phyloP scores from a whole-genome alignment of 2,329 filamentous ascomycete species.

The Pseudogymnoascus sp. region DNA sequence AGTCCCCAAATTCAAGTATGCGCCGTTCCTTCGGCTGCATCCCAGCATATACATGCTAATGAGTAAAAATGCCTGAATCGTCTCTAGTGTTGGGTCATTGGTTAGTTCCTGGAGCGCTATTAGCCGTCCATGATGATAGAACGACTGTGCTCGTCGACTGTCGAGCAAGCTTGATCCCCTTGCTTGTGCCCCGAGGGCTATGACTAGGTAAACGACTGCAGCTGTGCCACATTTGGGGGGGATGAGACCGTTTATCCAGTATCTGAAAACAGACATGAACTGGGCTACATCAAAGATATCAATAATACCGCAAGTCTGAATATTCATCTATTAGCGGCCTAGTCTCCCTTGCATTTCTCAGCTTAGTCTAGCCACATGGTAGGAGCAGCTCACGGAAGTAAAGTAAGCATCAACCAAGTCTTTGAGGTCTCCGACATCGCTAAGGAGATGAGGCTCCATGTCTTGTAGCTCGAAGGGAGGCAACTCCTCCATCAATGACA shows the following conservation, averaged over 20 bases:
- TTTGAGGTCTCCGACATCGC: slow-evolving; percentile 8
- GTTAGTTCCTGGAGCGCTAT: slow-evolving; percentile 29
- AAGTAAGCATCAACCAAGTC: slow-evolving; percentile 9
- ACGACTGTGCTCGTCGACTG: slow-evolving; percentile 25
- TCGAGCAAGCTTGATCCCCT: slow-evolving; percentile 28
- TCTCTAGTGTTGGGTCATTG: slow-evolving; percentile 31
- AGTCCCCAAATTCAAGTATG: slow-evolving; percentile 34
- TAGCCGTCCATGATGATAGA: slow-evolving; percentile 32
- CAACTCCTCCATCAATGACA: not conserved
- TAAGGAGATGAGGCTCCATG: slow-evolving; percentile 14
- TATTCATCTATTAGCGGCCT: not conserved
- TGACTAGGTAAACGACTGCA: slow-evolving; percentile 24
- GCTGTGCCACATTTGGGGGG: not conserved
- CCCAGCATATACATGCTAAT: slow-evolving; percentile 33
- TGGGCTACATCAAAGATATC: slow-evolving; percentile 8
- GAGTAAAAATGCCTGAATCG: slow-evolving; percentile 30
- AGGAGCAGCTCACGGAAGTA: not conserved
- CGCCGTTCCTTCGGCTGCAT: slow-evolving; percentile 31
- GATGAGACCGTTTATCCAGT: slow-evolving; percentile 8
- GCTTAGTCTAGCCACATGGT: not conserved
- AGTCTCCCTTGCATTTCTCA: not conserved
- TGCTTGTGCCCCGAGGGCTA: slow-evolving; percentile 30
- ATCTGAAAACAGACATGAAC: not conserved
- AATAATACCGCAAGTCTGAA: slow-evolving; percentile 9
- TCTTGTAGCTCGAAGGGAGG: slow-evolving; percentile 9